phyloP scores from a whole-genome alignment of 352 stramenopile species.

The Phytophthora quininea region DNA sequence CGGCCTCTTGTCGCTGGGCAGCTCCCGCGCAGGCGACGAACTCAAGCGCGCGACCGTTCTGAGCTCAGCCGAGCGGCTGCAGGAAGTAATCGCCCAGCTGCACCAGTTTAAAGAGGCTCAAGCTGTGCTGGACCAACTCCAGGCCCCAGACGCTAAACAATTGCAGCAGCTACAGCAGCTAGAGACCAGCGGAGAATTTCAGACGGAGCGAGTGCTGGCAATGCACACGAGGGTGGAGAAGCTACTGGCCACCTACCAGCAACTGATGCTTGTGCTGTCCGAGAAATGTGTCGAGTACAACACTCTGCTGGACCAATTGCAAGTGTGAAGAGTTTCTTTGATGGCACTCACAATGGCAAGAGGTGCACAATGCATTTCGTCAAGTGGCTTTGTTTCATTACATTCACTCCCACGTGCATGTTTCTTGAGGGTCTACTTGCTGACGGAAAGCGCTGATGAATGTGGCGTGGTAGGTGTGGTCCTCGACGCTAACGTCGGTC shows the following conservation, averaged over 20 bases:
- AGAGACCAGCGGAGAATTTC: constrained; percentile 34
- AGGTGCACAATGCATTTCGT: too few relatives aligned
- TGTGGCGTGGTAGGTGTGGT: constrained; percentile 9
- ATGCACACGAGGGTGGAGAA: constrained; percentile 59
- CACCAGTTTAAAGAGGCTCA: constrained; percentile 56
- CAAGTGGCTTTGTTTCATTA: background rate
- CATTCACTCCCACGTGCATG: constrained; percentile 7
- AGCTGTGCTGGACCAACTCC: constrained; percentile 52
- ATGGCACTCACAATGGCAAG: background rate
- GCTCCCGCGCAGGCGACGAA: constrained; percentile 38
- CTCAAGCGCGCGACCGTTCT: constrained; percentile 71
- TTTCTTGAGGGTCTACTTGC: constrained; percentile 24
- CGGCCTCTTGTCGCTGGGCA: constrained; percentile 23
- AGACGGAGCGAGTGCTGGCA: constrained; percentile 51
- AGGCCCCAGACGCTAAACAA: constrained; percentile 23
- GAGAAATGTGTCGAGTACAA: constrained; percentile 77
- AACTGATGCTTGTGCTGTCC: constrained; percentile 74
- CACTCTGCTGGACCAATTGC: constrained; percentile 57
- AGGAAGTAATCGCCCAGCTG: constrained; percentile 43
- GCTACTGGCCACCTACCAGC: constrained; percentile 60
- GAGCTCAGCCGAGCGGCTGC: constrained; percentile 52
- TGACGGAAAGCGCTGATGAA: constrained; percentile 20
- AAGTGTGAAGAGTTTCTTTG: constrained; percentile 18
- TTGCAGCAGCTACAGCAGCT: constrained; percentile 33
- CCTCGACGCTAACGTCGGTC: constrained; percentile 16